Evolutionary conservation across 208 protist genomes (phyloP).

Genomic region (Crithidia expoeki): DNA sequence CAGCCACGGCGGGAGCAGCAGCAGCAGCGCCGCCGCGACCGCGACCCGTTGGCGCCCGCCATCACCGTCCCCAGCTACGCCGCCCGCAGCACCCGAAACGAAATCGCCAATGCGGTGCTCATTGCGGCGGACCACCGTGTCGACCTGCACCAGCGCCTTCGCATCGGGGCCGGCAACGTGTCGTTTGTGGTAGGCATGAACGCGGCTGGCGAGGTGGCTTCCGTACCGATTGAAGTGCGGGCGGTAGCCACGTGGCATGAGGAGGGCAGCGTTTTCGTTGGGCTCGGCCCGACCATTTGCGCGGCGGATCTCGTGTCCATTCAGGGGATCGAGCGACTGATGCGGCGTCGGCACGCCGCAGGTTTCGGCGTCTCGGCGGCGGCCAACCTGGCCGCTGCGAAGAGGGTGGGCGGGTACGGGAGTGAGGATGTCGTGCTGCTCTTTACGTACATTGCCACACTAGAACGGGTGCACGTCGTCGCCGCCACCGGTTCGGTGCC

Average conservation of each 20-base stretch:
- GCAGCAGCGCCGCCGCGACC: conserved; percentile 6
- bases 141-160: conserved; percentile 35
- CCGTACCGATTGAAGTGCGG: conserved; percentile 58
- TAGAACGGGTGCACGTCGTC: conserved; percentile 63
- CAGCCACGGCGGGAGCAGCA: conserved; percentile 4
- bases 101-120: conserved; percentile 27
- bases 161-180: conserved; percentile 49
- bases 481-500: conserved; percentile 55
- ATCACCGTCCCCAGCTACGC: conserved; percentile 36
- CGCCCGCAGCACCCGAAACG: conserved; percentile 21
- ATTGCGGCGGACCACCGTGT: conserved; percentile 20
- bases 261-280: conserved; percentile 64
- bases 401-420: conserved; percentile 26
- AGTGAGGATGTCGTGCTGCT: conserved; percentile 51
- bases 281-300: conserved; percentile 62
- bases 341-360: conserved; percentile 61
- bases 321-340: conserved; percentile 63
- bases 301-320: conserved; percentile 52
- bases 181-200: conserved; percentile 75
- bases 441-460: conserved; percentile 59
- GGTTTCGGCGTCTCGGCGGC: conserved; percentile 74
- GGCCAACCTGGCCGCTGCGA: conserved; percentile 52
- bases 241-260: conserved; percentile 59
- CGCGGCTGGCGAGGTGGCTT: conserved; percentile 57
- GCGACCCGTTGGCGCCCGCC: conserved; percentile 15